Evolutionary conservation across 2,329 filamentous ascomycete species (phyloP).

Genomic region (Pseudonectria foliicola): DNA sequence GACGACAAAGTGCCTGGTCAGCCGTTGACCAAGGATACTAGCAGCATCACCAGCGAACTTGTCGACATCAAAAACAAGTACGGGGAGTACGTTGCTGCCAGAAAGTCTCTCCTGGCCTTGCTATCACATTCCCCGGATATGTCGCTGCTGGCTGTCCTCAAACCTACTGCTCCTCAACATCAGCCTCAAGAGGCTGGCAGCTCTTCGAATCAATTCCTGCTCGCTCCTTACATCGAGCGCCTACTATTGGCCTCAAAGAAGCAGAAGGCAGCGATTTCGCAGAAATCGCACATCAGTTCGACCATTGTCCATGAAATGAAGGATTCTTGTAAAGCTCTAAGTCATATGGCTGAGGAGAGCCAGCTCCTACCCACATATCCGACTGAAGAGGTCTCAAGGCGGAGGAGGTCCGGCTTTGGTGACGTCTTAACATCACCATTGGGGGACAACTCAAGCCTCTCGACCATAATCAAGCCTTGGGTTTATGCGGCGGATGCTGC

Average conservation of each 20-base stretch:
- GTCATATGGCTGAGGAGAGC: conserved; percentile 54
- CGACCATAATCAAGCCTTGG: conserved; percentile 47
- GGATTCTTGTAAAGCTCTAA: conserved; percentile 42
- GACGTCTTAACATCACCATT: conserved; percentile 32
- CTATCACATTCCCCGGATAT: conserved; percentile 27
- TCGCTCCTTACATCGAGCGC: conserved; percentile 49
- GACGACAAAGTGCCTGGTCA: conserved; percentile 17
- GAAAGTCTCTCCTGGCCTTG: conserved; percentile 40
- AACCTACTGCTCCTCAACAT: conserved; percentile 5
- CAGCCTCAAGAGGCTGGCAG: conserved; percentile 11
- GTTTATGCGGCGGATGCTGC: conserved; percentile 53
- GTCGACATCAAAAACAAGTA: conserved; percentile 48
- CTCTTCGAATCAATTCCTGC: conserved; percentile 32
- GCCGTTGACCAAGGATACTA: conserved; percentile 15
- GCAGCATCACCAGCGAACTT: conserved; percentile 33
- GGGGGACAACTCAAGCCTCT: conserved; percentile 33
- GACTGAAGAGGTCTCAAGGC: conserved; percentile 26
- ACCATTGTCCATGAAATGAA: conserved; percentile 44
- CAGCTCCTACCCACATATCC: conserved; percentile 50
- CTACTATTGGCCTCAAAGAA: conserved; percentile 46
- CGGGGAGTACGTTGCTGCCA: conserved; percentile 40
- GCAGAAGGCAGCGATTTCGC: conserved; percentile 50
- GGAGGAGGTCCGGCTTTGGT: conserved; percentile 34
- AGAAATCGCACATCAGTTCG: conserved; percentile 50
- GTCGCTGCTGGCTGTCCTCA: conserved; percentile 17